A percentile compares a stretch with the other conserved stretches of the same genome.
These are phyloP conservation scores for Excoecaria cochinchinensis DNA, from an alignment of 345 rosid species.

Conservation along the genomic window DNA sequence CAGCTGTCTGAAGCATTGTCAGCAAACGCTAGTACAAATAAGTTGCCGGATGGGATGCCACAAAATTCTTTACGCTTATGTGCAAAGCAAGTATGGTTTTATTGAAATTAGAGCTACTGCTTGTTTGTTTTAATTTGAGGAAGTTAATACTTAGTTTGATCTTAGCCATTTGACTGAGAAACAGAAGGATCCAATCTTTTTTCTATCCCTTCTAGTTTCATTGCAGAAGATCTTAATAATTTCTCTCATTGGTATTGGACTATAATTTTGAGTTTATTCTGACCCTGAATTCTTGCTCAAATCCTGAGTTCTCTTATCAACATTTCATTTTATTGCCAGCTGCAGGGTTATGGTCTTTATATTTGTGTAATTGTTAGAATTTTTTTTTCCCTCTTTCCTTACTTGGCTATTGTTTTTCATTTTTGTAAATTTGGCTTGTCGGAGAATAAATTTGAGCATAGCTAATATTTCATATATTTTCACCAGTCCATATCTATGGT, in stretches of 20 bases:
- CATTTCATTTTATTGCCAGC: background rate
- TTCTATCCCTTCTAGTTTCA: background rate
- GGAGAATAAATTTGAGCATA: background rate
- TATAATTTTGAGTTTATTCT: background rate
- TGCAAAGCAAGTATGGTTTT: constrained; percentile 70
- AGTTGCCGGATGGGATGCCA: constrained; percentile 62
- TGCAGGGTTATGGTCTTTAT: background rate
- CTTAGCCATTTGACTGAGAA: background rate
- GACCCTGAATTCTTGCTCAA: too few relatives aligned
- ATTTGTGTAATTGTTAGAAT: background rate
- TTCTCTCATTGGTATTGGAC: background rate
- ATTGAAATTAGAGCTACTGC: background rate
- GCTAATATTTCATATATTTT: background rate
- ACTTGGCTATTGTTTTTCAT: background rate
- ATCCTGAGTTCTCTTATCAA: background rate
- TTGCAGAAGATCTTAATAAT: background rate
- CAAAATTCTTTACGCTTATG: constrained; percentile 53
- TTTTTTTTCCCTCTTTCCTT: background rate
- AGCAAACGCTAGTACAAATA: constrained; percentile 54
- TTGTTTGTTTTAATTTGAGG: background rate
- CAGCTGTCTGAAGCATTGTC: constrained; percentile 87
- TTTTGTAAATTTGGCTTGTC: background rate
- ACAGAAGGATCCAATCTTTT: background rate
- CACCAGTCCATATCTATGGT: background rate
- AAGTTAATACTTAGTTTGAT: background rate